Evolutionary conservation across 2,329 filamentous ascomycete genomes (phyloP).

Genomic region (Proliferodiscus dingleyae): DNA sequence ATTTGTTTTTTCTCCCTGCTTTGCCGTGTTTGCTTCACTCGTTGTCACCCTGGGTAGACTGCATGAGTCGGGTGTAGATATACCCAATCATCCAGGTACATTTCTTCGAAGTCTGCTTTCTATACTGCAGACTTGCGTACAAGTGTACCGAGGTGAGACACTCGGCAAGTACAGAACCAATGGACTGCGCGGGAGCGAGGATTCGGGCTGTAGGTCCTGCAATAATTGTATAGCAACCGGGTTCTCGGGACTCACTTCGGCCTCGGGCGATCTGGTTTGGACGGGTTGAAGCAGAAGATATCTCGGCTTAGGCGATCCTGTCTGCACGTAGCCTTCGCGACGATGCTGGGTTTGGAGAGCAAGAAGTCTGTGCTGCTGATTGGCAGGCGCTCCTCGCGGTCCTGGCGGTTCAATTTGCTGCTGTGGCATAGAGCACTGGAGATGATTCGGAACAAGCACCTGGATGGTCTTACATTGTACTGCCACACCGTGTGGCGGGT

Average conservation of each 20-base stretch:
- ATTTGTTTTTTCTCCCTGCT: background rate
- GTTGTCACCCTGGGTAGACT: background rate
- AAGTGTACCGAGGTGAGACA: background rate
- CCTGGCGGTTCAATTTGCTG: background rate
- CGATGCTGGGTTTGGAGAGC: background rate
- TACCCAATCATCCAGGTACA: background rate
- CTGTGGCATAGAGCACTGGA: background rate
- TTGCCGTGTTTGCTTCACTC: background rate
- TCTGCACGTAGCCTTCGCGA: background rate
- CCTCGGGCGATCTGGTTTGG: background rate
- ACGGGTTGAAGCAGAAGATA: constrained; percentile 6
- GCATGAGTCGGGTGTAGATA: background rate
- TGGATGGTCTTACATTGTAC: constrained; percentile 19
- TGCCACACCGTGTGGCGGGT: constrained; percentile 19
- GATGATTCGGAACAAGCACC: constrained; percentile 11
- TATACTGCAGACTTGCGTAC: background rate
- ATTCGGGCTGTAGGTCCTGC: background rate
- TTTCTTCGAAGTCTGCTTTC: background rate
- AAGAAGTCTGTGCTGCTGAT: background rate
- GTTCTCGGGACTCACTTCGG: constrained; percentile 7
- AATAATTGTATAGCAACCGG: background rate
- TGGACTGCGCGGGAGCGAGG: background rate
- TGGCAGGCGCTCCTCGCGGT: background rate
- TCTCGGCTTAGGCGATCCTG: background rate
- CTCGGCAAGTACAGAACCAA: background rate